Percentiles rank a stretch among this genome's conserved stretches.
Evolutionary conservation across 352 stramenopile species (phyloP).

Genomic region (Phytophthora agathidicida): DNA sequence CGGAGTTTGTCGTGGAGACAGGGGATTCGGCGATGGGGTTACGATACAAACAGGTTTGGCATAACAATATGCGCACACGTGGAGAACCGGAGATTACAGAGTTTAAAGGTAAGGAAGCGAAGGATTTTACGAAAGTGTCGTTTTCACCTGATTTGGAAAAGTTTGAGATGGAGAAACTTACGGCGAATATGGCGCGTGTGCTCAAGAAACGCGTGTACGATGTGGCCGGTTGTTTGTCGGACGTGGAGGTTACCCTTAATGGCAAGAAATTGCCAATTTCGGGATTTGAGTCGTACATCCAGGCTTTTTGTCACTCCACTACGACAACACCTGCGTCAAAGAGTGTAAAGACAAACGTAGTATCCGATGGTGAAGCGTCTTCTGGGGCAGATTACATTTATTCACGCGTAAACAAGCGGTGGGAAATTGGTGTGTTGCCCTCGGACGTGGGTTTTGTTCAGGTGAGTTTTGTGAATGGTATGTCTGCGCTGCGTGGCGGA

Average conservation of each 20-base stretch:
- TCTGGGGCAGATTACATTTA: slow-evolving; percentile 87
- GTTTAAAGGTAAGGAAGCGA: slow-evolving; percentile 75
- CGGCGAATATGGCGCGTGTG: slow-evolving; percentile 93
- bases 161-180: slow-evolving; percentile 97
- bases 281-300: slow-evolving; percentile 97
- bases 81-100: slow-evolving; percentile 86
- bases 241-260: slow-evolving; percentile 95
- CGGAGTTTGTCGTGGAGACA: slow-evolving; percentile 98
- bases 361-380: slow-evolving; percentile 63
- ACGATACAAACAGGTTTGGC: slow-evolving; percentile 92
- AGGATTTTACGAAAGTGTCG: slow-evolving; percentile 97
- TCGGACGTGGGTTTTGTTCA: slow-evolving; percentile 95
- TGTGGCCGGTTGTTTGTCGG: slow-evolving; percentile 96
- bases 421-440: slow-evolving; percentile 94
- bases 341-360: background rate
- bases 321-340: slow-evolving; percentile 22
- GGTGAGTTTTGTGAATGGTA: slow-evolving; percentile 99
- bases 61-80: slow-evolving; percentile 96
- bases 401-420: slow-evolving; percentile 94
- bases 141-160: slow-evolving; percentile 97
- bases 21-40: slow-evolving; percentile 89
- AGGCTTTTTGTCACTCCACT: slow-evolving; percentile 83
- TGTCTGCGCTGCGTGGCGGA: slow-evolving; percentile 97
- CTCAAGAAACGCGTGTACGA: slow-evolving; percentile 98
- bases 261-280: slow-evolving; percentile 86